These are phyloP conservation scores for Zymoseptoria pseudotritici DNA, from an alignment of 2,329 filamentous ascomycete species.

Conservation along the genomic window DNA sequence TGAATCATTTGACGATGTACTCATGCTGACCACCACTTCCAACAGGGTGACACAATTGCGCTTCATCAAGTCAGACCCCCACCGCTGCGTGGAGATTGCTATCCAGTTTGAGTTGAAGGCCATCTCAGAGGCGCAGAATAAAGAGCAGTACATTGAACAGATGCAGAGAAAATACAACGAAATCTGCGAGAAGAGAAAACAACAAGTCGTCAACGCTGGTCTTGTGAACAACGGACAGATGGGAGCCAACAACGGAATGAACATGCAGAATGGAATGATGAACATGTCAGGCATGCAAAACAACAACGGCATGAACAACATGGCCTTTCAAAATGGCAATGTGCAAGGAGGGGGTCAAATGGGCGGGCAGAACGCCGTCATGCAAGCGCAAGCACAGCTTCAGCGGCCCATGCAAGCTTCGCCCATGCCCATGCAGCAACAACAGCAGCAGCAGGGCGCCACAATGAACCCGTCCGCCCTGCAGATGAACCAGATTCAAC, in stretches of 20 bases:
- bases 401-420: constrained; percentile 25
- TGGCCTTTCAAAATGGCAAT: constrained; percentile 4
- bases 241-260: constrained; percentile 19
- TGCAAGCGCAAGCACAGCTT: constrained; percentile 19
- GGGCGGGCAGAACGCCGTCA: constrained; percentile 18
- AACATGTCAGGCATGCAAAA: constrained; percentile 24
- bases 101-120: constrained; percentile 21
- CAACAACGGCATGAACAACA: constrained; percentile 15
- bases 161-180: constrained; percentile 24
- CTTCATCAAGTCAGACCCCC: constrained; percentile 15
- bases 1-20: background rate
- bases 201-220: constrained; percentile 3
- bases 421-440: constrained; percentile 16
- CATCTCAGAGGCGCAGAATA: constrained; percentile 18
- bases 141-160: constrained; percentile 21
- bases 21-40: background rate
- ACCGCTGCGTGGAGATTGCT: constrained; percentile 22
- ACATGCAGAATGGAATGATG: constrained; percentile 15
- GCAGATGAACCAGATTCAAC: constrained; percentile 11
- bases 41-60: constrained; percentile 18
- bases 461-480: constrained; percentile 22
- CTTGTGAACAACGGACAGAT: constrained; percentile 11
- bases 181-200: constrained; percentile 17
- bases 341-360: constrained; percentile 16
- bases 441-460: constrained; percentile 10